Evolutionary conservation across 148 eudicot species (phyloP), one percentile per base, ranked within the genome.

Genomic region (Rheum nobile): DNA sequence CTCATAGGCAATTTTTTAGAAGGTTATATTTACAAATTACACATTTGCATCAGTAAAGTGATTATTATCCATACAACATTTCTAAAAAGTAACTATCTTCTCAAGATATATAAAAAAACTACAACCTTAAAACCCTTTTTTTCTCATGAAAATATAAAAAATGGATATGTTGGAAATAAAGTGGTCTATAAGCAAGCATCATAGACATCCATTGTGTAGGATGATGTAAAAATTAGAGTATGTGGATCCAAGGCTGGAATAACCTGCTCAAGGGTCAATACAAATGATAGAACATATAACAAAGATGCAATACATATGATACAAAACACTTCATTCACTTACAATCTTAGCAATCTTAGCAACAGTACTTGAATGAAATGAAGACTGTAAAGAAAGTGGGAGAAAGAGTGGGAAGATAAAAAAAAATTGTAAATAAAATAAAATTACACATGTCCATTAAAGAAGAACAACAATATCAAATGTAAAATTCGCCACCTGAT

Each of bases 121-220:
- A 28, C 8, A 6, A 63, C 22, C 70, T 34, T 32, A 22, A 65
- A 65, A 38, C 70, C 70, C 70, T 65, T 41, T 65, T 32, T 55
- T 31, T 65, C 41, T 34, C 21, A 21, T 65, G 41, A 31, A 65
- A 65, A 65, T 10, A 34, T 65, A 65, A 16, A 65, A 65, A 65
- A 65, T 65, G 39, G 32, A 65, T 65, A 65, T 17, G 10, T 34
- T 14, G 21, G 22, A n/a, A 65, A 65, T 41, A 32, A 65, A 31
- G 0, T 34, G 21, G 22, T 22, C 26, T 26, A 4, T n/a, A 65
- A 65, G 37, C 5, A n/a, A 65, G 21, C 39, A 63, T 65, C 54
- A 75, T 74, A 73, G 79, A 94, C 98, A 97, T 94, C 98, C 98
- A 94, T 87, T 24, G 98, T 94, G 82, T 91, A 94, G 63, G 98